Evolutionary conservation across 129 eudicot species (phyloP).

Genomic region (Apium graveolens): DNA sequence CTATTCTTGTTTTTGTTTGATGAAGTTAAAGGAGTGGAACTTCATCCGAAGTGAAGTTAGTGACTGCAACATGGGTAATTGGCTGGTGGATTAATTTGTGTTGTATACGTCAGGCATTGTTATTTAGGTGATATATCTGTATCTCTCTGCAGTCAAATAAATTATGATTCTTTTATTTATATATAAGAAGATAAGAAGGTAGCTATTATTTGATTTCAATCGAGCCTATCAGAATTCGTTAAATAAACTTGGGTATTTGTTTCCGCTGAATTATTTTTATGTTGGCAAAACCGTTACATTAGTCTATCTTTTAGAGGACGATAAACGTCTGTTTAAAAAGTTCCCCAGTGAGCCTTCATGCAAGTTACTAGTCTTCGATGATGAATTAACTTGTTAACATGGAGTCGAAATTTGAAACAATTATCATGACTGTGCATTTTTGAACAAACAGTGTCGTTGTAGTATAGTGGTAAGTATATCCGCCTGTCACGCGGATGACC

Average conservation of each 20-base stretch:
- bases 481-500: constrained; percentile 98
- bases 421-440: too few relatives aligned
- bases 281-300: too few relatives aligned
- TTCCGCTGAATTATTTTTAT: not conserved
- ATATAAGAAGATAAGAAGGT: too few relatives aligned
- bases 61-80: not conserved
- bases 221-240: not conserved
- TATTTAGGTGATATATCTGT: not conserved
- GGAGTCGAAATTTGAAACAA: too few relatives aligned
- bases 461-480: constrained; percentile 83
- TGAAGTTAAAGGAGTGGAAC: not conserved
- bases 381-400: too few relatives aligned
- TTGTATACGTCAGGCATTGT: not conserved
- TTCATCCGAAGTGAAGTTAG: not conserved
- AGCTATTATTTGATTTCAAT: not conserved
- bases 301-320: too few relatives aligned
- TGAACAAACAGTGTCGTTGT: not conserved
- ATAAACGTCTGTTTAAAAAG: too few relatives aligned
- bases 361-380: too few relatives aligned
- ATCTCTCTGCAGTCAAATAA: not conserved
- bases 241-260: not conserved
- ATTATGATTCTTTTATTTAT: not conserved
- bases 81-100: not conserved
- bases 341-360: too few relatives aligned
- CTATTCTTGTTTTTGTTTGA: not conserved